Conservation (phyloP, 148 eudicot genomes). For the Dianthus caryophyllus region DNA sequence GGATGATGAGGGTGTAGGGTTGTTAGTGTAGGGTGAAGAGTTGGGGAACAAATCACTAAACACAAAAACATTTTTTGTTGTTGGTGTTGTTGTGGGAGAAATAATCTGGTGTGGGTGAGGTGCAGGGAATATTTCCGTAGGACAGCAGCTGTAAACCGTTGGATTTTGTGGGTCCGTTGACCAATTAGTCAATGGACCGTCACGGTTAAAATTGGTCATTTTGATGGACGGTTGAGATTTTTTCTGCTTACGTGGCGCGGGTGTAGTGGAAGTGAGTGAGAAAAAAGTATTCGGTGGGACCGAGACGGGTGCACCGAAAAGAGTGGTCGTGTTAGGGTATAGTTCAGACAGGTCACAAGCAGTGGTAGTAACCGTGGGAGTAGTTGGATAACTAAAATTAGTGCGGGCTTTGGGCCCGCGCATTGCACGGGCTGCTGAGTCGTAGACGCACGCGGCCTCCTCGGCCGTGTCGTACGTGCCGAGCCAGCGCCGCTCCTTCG, state of each 20-base stretch:
- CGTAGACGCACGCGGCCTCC: constrained; percentile 81
- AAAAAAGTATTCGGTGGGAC: constrained; percentile 23
- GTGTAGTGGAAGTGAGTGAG: not conserved
- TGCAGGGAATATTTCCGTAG: constrained; percentile 11
- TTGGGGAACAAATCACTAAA: constrained; percentile 24
- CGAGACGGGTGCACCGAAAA: constrained; percentile 5
- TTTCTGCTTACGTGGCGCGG: constrained; percentile 6
- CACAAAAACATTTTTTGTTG: not conserved
- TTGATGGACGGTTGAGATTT: constrained; percentile 30
- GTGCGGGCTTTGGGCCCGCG: constrained; percentile 64
- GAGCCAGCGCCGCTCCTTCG: constrained; percentile 75
- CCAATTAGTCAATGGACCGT: constrained; percentile 4
- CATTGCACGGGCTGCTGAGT: constrained; percentile 75
- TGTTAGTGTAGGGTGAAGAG: constrained; percentile 9
- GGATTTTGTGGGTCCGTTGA: constrained; percentile 2
- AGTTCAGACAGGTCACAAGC: not conserved
- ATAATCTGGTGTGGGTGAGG: constrained; percentile 2
- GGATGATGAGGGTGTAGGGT: not conserved
- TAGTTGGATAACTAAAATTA: constrained; percentile 34
- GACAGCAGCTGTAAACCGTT: constrained; percentile 1
- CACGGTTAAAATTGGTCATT: not conserved
- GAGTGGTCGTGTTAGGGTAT: not conserved
- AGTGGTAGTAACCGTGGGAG: not conserved
- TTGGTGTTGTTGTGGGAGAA: not conserved
- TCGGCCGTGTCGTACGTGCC: constrained; percentile 84